Evolutionary conservation across 306 rosid species (phyloP).

Genomic region (Acmispon strigosus): DNA sequence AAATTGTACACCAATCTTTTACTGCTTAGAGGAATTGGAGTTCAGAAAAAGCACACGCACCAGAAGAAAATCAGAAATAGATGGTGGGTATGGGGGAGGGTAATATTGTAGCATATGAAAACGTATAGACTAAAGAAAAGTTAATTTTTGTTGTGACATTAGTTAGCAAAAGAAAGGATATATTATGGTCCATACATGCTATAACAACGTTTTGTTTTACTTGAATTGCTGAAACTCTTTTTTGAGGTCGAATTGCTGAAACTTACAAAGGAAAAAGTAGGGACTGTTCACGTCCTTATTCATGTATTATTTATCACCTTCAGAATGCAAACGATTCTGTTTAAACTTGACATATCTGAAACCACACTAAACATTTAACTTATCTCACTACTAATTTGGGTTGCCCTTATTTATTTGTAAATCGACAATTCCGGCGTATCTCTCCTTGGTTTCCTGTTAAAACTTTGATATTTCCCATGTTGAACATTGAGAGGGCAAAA

Average conservation of each 20-base stretch:
- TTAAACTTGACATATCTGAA: slow-evolving; percentile 18
- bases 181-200: slow-evolving; percentile 14
- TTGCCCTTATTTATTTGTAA: slow-evolving; percentile 47
- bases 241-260: neutral
- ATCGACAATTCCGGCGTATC: slow-evolving; percentile 52
- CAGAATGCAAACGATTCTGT: slow-evolving; percentile 23
- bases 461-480: slow-evolving; percentile 62
- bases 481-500: slow-evolving; percentile 55
- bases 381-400: slow-evolving; percentile 19
- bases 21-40: slow-evolving; percentile 15
- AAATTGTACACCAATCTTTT: slow-evolving; percentile 17
- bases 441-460: slow-evolving; percentile 67
- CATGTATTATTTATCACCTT: slow-evolving; percentile 34
- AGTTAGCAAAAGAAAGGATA: slow-evolving; percentile 13
- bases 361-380: neutral
- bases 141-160: slow-evolving; percentile 8
- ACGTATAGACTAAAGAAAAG: neutral
- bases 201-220: neutral
- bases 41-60: slow-evolving; percentile 6
- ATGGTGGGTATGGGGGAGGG: slow-evolving; percentile 8
- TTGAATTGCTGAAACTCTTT: slow-evolving; percentile 18
- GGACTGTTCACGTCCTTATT: slow-evolving; percentile 22
- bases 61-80: neutral
- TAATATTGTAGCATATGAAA: slow-evolving; percentile 14
- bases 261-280: slow-evolving; percentile 18